Percentiles rank a stretch among this genome's conserved stretches.
phyloP scores from a whole-genome alignment of 2,329 filamentous ascomycete species.

The Colletotrichum sansevieriae region DNA sequence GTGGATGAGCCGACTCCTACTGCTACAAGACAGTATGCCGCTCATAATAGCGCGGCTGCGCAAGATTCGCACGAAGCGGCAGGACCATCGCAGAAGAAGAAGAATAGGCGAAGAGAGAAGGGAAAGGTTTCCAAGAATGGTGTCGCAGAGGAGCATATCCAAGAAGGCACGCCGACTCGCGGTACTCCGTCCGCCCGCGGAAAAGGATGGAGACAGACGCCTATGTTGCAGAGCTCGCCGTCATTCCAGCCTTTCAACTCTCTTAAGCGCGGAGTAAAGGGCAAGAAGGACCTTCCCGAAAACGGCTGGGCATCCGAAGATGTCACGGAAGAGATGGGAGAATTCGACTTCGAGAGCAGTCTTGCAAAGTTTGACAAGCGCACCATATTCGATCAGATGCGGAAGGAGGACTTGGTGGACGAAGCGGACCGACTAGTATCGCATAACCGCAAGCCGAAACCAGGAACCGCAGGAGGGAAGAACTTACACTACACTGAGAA shows the following conservation, averaged over 20 bases:
- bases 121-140: constrained; percentile 50
- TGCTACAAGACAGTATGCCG: constrained; percentile 41
- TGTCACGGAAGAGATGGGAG: constrained; percentile 92
- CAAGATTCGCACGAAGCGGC: constrained; percentile 40
- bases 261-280: constrained; percentile 68
- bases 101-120: constrained; percentile 45
- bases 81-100: constrained; percentile 47
- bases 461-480: constrained; percentile 83
- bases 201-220: constrained; percentile 71
- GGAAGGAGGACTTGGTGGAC: constrained; percentile 88
- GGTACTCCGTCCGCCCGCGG: constrained; percentile 51
- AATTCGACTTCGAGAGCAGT: constrained; percentile 93
- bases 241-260: constrained; percentile 74
- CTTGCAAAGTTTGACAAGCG: constrained; percentile 96
- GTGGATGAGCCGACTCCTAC: constrained; percentile 43
- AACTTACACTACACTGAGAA: constrained; percentile 94
- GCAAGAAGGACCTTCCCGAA: constrained; percentile 59
- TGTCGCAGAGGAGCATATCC: constrained; percentile 36
- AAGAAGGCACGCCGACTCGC: constrained; percentile 38
- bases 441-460: constrained; percentile 80
- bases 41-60: background rate
- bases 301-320: constrained; percentile 98
- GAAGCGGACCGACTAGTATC: constrained; percentile 91
- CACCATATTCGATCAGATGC: constrained; percentile 90
- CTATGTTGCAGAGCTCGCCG: constrained; percentile 70